phyloP scores from a whole-genome alignment of 495 filamentous ascomycete species.

The Xylaria sp. region DNA sequence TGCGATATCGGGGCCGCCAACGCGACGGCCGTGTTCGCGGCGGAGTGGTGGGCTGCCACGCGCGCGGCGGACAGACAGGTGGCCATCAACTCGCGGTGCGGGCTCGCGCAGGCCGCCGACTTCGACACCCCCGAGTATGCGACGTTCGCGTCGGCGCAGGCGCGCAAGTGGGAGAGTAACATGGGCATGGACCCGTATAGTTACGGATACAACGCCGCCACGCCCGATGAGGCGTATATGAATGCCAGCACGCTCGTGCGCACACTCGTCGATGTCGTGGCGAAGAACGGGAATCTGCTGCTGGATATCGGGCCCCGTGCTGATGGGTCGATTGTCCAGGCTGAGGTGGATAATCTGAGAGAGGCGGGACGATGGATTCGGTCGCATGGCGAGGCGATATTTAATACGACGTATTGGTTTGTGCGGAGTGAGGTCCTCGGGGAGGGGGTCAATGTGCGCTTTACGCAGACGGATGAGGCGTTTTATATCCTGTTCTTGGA shows the following conservation, averaged over 20 bases:
- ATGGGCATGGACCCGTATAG: constrained; percentile 62
- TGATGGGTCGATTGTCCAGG: constrained; percentile 58
- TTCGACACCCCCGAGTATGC: constrained; percentile 63
- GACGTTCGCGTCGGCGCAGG: constrained; percentile 53
- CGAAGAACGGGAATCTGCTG: constrained; percentile 64
- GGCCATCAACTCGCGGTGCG: constrained; percentile 60
- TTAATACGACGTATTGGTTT: constrained; percentile 65
- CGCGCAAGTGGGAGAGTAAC: constrained; percentile 63
- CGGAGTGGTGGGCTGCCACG: constrained; percentile 54
- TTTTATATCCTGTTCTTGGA: constrained; percentile 59
- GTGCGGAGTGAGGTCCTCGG: constrained; percentile 48
- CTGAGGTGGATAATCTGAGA: constrained; percentile 53
- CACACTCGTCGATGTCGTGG: constrained; percentile 58
- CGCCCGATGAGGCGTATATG: constrained; percentile 55
- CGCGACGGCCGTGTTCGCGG: constrained; percentile 55
- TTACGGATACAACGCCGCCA: constrained; percentile 64
- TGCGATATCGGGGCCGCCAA: constrained; percentile 62
- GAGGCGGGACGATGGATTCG: constrained; percentile 61
- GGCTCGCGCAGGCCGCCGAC: constrained; percentile 50
- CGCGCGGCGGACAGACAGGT: constrained; percentile 52
- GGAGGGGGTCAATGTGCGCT: constrained; percentile 53
- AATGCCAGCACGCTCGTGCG: constrained; percentile 55
- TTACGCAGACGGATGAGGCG: constrained; percentile 58
- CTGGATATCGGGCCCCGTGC: constrained; percentile 61
- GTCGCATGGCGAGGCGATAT: constrained; percentile 59